phyloP scores from a whole-genome alignment of 73 alveolate species.

The Tetrahymena elliotti region DNA sequence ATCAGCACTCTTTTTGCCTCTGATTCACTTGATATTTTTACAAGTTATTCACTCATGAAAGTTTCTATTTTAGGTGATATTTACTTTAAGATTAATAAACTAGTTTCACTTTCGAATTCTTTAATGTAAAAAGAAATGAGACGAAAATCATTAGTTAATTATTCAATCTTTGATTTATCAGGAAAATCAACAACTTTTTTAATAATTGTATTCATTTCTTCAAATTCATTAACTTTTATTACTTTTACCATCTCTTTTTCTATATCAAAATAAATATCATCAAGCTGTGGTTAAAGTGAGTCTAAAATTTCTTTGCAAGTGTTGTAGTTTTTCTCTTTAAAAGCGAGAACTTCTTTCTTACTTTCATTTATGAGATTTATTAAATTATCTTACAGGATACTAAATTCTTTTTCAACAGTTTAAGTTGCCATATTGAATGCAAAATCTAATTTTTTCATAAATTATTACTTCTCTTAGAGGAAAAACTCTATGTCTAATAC shows the following conservation, averaged over 20 bases:
- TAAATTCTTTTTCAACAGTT: not conserved
- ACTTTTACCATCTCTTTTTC: not conserved
- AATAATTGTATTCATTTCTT: not conserved
- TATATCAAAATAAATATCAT: not conserved
- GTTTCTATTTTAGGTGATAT: not conserved
- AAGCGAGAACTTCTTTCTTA: not conserved
- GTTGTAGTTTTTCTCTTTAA: not conserved
- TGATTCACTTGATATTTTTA: not conserved
- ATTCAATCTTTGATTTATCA: not conserved
- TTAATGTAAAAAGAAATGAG: not conserved
- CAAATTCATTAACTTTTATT: not conserved
- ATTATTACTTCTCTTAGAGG: not conserved
- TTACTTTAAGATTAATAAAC: not conserved
- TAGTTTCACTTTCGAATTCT: not conserved
- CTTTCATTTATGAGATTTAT: not conserved
- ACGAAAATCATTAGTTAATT: not conserved
- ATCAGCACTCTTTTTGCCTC: not conserved
- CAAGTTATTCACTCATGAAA: not conserved
- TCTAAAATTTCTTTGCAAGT: not conserved
- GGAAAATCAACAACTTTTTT: not conserved
- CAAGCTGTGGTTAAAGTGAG: not conserved
- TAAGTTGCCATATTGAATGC: not conserved
- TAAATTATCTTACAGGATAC: not conserved
- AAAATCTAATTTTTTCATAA: not conserved
- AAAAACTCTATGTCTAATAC: not conserved